These are phyloP conservation scores for Linnemannia elongata DNA, from an alignment of 192 early-diverging fungal genomes.

Conservation along the genomic window DNA sequence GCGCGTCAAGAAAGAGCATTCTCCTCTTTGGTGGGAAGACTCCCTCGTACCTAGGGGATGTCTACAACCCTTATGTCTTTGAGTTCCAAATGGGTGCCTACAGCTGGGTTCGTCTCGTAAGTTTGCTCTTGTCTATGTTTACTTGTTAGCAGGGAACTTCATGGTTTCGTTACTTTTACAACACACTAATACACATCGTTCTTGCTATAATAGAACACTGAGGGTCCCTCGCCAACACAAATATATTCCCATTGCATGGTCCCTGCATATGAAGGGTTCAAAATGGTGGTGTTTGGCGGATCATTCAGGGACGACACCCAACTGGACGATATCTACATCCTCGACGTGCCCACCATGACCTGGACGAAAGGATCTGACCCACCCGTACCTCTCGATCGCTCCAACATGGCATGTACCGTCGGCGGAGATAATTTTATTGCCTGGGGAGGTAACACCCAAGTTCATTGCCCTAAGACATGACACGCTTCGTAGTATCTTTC, in stretches of 20 bases:
- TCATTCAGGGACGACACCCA: too few species aligned
- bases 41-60: not conserved
- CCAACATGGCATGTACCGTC: conserved; percentile 16
- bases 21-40: conserved; percentile 4
- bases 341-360: not conserved
- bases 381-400: not conserved
- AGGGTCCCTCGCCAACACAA: not conserved
- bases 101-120: conserved; percentile 2
- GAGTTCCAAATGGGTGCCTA: conserved; percentile 4
- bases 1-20: not conserved
- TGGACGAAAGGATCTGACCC: not conserved
- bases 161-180: not conserved
- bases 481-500: not conserved
- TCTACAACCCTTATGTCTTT: not conserved
- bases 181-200: not conserved
- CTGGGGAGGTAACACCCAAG: not conserved
- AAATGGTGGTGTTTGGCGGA: conserved; percentile 14
- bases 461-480: not conserved
- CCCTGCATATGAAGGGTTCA: conserved; percentile 12
- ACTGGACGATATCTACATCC: not conserved
- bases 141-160: not conserved
- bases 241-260: conserved; percentile 9
- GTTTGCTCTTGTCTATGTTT: too few species aligned
- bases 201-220: not conserved
- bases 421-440: conserved; percentile 11